A percentile compares a stretch with the other conserved stretches of the same genome.
Conservation (phyloP, 768 basidiomycete species). For the Termitomyces heimii region DNA sequence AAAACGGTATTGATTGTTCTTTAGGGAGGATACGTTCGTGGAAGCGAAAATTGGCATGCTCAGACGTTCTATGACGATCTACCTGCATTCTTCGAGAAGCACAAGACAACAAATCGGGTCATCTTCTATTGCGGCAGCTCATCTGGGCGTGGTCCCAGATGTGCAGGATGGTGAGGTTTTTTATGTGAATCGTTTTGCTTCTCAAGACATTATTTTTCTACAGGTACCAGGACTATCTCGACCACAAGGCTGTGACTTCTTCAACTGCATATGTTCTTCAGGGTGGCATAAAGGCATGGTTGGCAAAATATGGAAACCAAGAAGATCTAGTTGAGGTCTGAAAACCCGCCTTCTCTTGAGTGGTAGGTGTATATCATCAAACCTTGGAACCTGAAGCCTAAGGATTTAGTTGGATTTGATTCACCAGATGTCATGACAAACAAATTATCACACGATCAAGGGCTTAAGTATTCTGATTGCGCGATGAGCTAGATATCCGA, state of each 20-base stretch:
- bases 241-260: constrained; percentile 18
- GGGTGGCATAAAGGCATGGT: constrained; percentile 41
- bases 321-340: constrained; percentile 22
- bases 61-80: constrained; percentile 46
- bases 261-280: constrained; percentile 35
- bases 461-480: too few species aligned
- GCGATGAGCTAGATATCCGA: too few species aligned
- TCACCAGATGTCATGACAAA: too few species aligned
- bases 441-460: too few species aligned
- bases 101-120: constrained; percentile 32
- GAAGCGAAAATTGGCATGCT: constrained; percentile 42
- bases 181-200: neutral
- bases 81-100: constrained; percentile 32
- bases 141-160: constrained; percentile 45
- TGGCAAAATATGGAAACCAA: constrained; percentile 24
- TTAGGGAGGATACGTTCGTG: constrained; percentile 49
- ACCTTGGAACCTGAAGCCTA: too few species aligned
- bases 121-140: constrained; percentile 54
- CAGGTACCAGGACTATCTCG: constrained; percentile 48
- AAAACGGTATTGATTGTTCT: neutral
- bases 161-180: constrained; percentile 44
- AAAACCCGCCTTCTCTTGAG: neutral
- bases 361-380: neutral
- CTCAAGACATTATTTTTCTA: neutral
- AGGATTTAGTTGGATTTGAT: too few species aligned